A percentile compares a stretch with the other conserved stretches of the same genome.
phyloP scores from a whole-genome alignment of 768 basidiomycete genomes.

The Macrolepiota albuminosa region DNA sequence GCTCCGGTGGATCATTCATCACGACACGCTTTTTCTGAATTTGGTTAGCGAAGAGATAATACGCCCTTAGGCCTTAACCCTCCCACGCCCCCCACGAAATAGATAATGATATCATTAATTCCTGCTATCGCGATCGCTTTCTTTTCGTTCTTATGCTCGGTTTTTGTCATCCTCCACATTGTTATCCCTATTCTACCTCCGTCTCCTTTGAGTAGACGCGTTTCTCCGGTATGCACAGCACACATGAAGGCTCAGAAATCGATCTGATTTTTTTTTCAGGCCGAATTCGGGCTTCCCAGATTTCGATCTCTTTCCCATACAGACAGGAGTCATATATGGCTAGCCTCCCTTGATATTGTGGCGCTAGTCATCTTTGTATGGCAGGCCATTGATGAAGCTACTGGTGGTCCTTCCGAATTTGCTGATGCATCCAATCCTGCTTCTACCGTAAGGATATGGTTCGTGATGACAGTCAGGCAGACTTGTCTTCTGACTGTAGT shows the following conservation, averaged over 20 bases:
- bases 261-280: constrained; percentile 35
- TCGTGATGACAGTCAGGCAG: constrained; percentile 61
- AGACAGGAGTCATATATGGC: constrained; percentile 71
- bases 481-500: constrained; percentile 62
- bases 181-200: constrained; percentile 72
- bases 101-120: constrained; percentile 61
- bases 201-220: constrained; percentile 66
- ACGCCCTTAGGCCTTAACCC: background rate
- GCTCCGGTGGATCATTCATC: constrained; percentile 9
- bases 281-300: constrained; percentile 72
- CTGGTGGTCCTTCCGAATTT: constrained; percentile 39
- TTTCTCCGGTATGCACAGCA: constrained; percentile 59
- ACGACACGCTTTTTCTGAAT: background rate
- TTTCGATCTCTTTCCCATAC: constrained; percentile 61
- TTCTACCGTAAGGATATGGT: constrained; percentile 63
- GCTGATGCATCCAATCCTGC: constrained; percentile 43
- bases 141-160: constrained; percentile 67
- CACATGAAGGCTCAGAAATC: constrained; percentile 5
- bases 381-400: constrained; percentile 54
- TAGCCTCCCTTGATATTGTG: constrained; percentile 61
- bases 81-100: background rate
- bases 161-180: constrained; percentile 72
- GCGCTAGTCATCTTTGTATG: constrained; percentile 62
- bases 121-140: constrained; percentile 64
- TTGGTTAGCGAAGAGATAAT: background rate